Percentiles rank a stretch among this genome's conserved stretches.
phyloP scores from a whole-genome alignment of 2,329 filamentous ascomycete genomes.

The Cladosporium sphaerospermum region DNA sequence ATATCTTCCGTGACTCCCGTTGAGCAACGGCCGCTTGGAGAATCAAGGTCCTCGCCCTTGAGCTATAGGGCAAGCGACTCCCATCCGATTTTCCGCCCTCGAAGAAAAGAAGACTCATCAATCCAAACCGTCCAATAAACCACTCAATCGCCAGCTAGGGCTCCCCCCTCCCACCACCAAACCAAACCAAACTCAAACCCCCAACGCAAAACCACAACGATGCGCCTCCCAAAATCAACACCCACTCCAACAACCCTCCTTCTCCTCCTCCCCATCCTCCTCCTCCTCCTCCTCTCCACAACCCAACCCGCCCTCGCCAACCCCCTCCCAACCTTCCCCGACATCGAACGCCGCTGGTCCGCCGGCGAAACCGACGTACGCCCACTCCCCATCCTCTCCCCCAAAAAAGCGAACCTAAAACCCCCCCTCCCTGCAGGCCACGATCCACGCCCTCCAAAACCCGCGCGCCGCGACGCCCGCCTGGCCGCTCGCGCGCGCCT shows the following conservation, averaged over 20 bases:
- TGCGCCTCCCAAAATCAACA: constrained; percentile 11
- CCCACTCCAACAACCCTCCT: constrained; percentile 12
- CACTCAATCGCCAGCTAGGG: neutral
- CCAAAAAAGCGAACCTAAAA: neutral
- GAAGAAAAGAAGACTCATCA: neutral
- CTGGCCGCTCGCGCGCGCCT: constrained; percentile 12
- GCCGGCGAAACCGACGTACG: constrained; percentile 25
- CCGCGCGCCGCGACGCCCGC: constrained; percentile 18
- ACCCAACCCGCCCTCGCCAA: constrained; percentile 12
- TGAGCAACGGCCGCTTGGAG: no score
- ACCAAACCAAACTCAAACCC: neutral
- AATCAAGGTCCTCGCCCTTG: no score
- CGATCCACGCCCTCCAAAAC: constrained; percentile 17
- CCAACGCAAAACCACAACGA: neutral
- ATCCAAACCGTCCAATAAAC: neutral
- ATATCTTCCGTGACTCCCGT: no score
- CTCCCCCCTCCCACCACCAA: neutral
- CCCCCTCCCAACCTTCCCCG: constrained; percentile 18
- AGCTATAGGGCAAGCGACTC: neutral
- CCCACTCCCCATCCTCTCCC: neutral
- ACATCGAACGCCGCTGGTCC: constrained; percentile 25
- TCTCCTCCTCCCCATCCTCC: constrained; percentile 10
- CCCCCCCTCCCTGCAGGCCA: constrained; percentile 5
- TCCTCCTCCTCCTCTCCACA: constrained; percentile 14
- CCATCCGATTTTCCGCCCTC: neutral